Evolutionary conservation across 768 basidiomycete species (phyloP).

Genomic region (Clitopilus passeckerianus): DNA sequence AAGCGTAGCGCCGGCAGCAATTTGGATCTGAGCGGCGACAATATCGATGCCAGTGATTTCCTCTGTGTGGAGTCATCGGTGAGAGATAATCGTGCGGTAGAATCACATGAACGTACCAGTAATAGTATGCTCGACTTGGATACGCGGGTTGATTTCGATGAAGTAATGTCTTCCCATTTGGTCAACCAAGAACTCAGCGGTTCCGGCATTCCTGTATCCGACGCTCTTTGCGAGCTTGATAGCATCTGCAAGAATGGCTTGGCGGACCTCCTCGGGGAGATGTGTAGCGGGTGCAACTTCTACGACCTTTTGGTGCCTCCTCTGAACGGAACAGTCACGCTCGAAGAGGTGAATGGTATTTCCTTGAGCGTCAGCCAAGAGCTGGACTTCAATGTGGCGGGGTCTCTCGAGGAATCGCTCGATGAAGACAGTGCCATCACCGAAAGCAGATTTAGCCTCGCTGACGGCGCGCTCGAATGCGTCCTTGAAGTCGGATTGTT

Average conservation of each 20-base stretch:
- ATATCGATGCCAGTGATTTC: constrained; percentile 99
- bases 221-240: constrained; percentile 94
- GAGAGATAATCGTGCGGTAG: constrained; percentile 1
- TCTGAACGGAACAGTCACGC: constrained; percentile 97
- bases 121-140: constrained; percentile 99
- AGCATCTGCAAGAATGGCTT: constrained; percentile 84
- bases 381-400: constrained; percentile 95
- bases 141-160: constrained; percentile 99
- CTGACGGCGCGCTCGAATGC: constrained; percentile 89
- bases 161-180: constrained; percentile 96
- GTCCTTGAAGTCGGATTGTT: constrained; percentile 85
- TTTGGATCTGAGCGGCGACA: constrained; percentile 98
- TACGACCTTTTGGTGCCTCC: constrained; percentile 98
- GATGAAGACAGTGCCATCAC: constrained; percentile 98
- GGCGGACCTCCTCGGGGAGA: constrained; percentile 85
- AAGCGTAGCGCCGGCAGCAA: constrained; percentile 96
- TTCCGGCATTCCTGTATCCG: constrained; percentile 94
- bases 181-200: constrained; percentile 97
- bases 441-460: constrained; percentile 96
- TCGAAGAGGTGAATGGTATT: constrained; percentile 98
- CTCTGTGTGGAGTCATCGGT: constrained; percentile 46
- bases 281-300: constrained; percentile 97
- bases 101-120: constrained; percentile 55
- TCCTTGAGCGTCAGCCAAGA: constrained; percentile 86
- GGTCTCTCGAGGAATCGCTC: constrained; percentile 97